Evolutionary conservation across 345 rosid species (phyloP), one percentile per base, ranked within the genome.

Genomic region (Turritis glabra): DNA sequence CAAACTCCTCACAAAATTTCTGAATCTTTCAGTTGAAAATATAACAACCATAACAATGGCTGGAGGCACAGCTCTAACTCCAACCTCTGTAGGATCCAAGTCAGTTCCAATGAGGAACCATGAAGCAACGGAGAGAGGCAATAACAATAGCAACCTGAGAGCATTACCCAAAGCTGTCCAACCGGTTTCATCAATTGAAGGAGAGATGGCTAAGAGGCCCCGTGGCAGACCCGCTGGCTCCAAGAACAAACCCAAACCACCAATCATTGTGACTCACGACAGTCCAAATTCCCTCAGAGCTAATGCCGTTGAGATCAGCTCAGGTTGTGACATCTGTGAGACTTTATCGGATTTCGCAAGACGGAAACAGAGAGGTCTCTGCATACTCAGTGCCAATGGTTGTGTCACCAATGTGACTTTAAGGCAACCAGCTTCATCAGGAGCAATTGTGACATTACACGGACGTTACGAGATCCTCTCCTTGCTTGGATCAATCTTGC

Each of bases 401-500:
- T 91, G 90, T 26, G 97, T 94, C 13, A 86, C 97, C 40, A 90
- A 91, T 64, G 99, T 94, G 37, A 90, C 96, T 0, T 82, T 94
- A 27, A 84, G 95, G 69, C 97, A 94, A 71, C 92, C 97, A 8
- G 74, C 96, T 9, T 86, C 97, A 0, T 77, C 97, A 1, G 96
- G 97, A 15, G 88, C 90, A 0, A 90, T 92, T 11, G 91, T 89
- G 48, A 90, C 99, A 21, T 93, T 92, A 71, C 97, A 89, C 2
- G 99, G 99, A 55, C 90, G 99, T 56, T 95, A 87, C 27, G 99
- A 92, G 87, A 95, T 95, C 59, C 92, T 95, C 8, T 92, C 99
- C 0, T 74, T 95, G 85, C 90, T 90, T 0, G 99, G 99, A 18
- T 92, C 97, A 0, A 82, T 92, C 82, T 82, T 95, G 80, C 98